A percentile compares a stretch with the other conserved stretches of the same genome.
Evolutionary conservation across 78 protist species (phyloP).

Genomic region (Emiliania huxleyi): DNA sequence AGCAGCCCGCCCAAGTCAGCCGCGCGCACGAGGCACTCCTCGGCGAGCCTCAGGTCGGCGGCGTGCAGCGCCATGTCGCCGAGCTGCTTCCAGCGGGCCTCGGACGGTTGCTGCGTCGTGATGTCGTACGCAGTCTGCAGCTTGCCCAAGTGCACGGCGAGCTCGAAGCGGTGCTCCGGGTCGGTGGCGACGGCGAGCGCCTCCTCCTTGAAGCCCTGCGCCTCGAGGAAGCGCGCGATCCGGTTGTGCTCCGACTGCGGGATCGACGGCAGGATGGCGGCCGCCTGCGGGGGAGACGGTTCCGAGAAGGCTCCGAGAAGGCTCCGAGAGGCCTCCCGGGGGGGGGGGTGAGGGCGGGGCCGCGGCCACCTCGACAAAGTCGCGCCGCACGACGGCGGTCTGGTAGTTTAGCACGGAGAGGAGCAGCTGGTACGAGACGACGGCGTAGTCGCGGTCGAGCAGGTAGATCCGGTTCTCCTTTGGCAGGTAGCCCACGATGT

Average conservation of each 20-base stretch:
- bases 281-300: too few species aligned
- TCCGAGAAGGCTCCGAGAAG: too few species aligned
- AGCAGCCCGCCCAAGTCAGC: conserved; percentile 79
- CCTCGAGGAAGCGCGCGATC: conserved; percentile 89
- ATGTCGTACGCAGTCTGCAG: conserved; percentile 74
- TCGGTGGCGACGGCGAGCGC: conserved; percentile 89
- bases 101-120: background rate
- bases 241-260: conserved; percentile 73
- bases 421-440: conserved; percentile 65
- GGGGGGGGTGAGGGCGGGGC: too few species aligned
- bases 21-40: conserved; percentile 75
- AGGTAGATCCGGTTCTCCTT: conserved; percentile 82
- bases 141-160: conserved; percentile 81
- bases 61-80: conserved; percentile 82
- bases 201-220: conserved; percentile 67
- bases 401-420: conserved; percentile 84
- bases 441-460: conserved; percentile 70
- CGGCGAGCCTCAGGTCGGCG: conserved; percentile 13
- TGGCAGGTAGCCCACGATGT: conserved; percentile 70
- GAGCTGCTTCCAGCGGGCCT: conserved; percentile 75
- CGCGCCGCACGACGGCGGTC: conserved; percentile 84
- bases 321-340: too few species aligned
- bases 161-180: conserved; percentile 87
- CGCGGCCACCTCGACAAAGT: too few species aligned
- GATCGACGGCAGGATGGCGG: conserved; percentile 64